phyloP scores from a whole-genome alignment of 73 alveolate species.

The Chromera velia region DNA sequence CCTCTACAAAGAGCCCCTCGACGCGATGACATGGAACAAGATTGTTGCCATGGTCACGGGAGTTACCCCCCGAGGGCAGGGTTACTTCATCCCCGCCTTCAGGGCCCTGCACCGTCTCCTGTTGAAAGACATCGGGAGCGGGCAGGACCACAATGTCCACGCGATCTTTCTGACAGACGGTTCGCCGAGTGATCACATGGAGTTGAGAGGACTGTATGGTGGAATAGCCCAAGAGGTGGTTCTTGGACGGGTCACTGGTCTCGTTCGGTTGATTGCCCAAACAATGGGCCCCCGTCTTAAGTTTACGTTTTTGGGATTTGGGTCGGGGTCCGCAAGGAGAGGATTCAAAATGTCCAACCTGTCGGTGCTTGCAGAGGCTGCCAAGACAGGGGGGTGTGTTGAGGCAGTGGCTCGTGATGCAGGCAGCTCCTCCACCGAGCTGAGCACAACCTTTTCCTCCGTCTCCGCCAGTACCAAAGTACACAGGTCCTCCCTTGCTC shows the following conservation, averaged over 20 bases:
- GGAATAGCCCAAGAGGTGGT: not conserved
- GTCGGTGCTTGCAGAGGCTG: not conserved
- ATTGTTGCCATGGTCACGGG: not conserved
- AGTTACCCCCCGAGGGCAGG: slow-evolving; percentile 6
- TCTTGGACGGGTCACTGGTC: not conserved
- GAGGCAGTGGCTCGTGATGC: slow-evolving; percentile 3
- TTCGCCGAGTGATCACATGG: slow-evolving; percentile 11
- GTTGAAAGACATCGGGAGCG: not conserved
- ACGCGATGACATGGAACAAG: slow-evolving; percentile 11
- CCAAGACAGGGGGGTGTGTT: slow-evolving; percentile 1
- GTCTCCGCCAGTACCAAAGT: slow-evolving; percentile 1
- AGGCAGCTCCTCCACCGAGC: slow-evolving; percentile 1
- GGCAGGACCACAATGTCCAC: not conserved
- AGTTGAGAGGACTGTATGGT: too few relatives aligned
- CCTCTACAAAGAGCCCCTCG: slow-evolving; percentile 14
- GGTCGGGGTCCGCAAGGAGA: slow-evolving; percentile 13
- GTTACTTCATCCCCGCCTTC: slow-evolving; percentile 12
- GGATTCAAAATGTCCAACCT: not conserved
- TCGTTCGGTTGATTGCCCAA: not conserved
- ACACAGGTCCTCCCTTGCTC: not conserved
- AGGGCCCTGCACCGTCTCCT: not conserved
- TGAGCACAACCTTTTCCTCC: slow-evolving; percentile 3
- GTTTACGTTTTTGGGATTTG: slow-evolving; percentile 8
- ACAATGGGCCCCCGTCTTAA: not conserved
- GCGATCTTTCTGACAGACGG: slow-evolving; percentile 11